phyloP scores from a whole-genome alignment of 164 flowering plant species.

The Vitis labrusca region DNA sequence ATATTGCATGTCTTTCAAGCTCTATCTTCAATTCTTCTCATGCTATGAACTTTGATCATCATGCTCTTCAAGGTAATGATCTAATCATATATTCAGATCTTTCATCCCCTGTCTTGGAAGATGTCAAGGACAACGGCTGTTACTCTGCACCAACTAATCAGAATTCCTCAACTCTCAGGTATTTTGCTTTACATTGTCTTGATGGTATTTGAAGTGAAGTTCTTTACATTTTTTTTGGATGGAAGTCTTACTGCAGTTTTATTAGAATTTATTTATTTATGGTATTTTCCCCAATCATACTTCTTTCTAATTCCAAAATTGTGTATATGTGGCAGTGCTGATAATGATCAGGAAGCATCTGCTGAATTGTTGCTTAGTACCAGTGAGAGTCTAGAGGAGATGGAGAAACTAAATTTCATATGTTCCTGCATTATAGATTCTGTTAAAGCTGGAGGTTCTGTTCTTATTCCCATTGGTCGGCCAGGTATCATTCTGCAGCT shows the following conservation, averaged over 20 bases:
- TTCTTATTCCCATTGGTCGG: constrained; percentile 65
- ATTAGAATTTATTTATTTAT: not conserved
- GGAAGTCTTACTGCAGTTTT: not conserved
- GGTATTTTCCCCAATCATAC: not conserved
- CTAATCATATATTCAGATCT: constrained; percentile 73
- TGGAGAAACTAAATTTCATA: constrained; percentile 67
- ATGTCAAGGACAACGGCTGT: constrained; percentile 16
- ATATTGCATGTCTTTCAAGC: constrained; percentile 51
- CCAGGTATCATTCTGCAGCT: constrained; percentile 67
- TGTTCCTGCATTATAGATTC: constrained; percentile 64
- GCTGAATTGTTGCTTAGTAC: constrained; percentile 19
- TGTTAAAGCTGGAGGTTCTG: constrained; percentile 79
- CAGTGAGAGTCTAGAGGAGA: constrained; percentile 62
- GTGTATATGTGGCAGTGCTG: constrained; percentile 21
- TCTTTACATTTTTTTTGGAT: not conserved
- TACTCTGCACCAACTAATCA: constrained; percentile 2
- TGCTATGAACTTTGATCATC: constrained; percentile 71
- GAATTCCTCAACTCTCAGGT: constrained; percentile 25
- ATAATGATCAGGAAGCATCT: constrained; percentile 17
- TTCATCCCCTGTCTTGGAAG: constrained; percentile 26
- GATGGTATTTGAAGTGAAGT: not conserved
- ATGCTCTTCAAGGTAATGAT: constrained; percentile 65
- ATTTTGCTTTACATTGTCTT: not conserved
- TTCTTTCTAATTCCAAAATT: not conserved
- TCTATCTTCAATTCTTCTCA: constrained; percentile 58